Evolutionary conservation across 495 filamentous ascomycete species (phyloP), one percentile per base, ranked within the genome.

Genomic region (Aspergillus wentii): DNA sequence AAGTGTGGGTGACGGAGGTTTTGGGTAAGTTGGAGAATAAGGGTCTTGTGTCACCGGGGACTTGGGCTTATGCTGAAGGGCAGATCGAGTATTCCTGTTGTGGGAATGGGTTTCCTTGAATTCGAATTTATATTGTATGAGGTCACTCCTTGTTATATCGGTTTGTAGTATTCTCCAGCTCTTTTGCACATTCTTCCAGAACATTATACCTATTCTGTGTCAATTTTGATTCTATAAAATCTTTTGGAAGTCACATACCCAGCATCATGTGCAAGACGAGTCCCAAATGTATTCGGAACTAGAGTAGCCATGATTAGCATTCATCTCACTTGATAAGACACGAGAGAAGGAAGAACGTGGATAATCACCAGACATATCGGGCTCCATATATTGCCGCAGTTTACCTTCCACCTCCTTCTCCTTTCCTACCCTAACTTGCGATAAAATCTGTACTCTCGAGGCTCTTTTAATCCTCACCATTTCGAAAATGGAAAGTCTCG

Each of bases 401-500:
- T 52, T 25, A 18, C 43, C 25, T 17, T 46, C 35, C n/a, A 54
- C 38, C 17, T 44, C 27, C 5, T 26, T 35, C 20, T 54, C 54
- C 30, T 23, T 34, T 14, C 25, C 41, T n/a, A 33, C 35, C 17
- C 51, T 40, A n/a, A 52, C 56, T 2, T 35, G 49, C 0, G 56
- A 57, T 11, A 58, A 16, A 13, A 46, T 48, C 38, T 73, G 69
- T 5, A 66, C 54, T 17, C 55, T 44, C 0, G 59, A 59, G 0
- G 57, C 68, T 19, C 69, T 35, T 7, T 44, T 44, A 14, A 49
- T 54, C 1, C 69, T 47, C 0, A 71, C 44, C 14, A 46, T 40
- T 26, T 70, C 57, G 29, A 69, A 73, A 0, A 67, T 7, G 6
- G 36, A 15, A 9, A 71, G 48, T 8, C 54, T 46, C 3, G 38